Evolutionary conservation across 2,329 filamentous ascomycete genomes (phyloP).

Genomic region (Cladophialophora exuberans): DNA sequence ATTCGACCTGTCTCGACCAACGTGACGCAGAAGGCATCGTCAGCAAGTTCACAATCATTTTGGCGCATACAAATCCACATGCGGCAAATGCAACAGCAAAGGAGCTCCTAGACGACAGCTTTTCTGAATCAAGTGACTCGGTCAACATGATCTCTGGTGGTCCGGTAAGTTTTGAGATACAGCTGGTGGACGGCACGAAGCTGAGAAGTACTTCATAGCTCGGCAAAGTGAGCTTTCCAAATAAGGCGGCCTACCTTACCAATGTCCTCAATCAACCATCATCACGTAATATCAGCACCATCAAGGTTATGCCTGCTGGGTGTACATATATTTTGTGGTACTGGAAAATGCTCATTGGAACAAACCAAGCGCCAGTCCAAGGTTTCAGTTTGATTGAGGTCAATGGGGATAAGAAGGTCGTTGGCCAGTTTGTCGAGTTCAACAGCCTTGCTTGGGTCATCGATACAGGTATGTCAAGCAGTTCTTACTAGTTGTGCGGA

Average conservation of each 20-base stretch:
- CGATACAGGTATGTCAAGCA: background rate
- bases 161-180: slow-evolving; percentile 6
- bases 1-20: slow-evolving; percentile 3
- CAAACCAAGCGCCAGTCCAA: slow-evolving; percentile 1
- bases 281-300: background rate
- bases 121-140: slow-evolving; percentile 15
- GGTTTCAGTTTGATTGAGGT: slow-evolving; percentile 12
- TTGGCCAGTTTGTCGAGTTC: slow-evolving; percentile 12
- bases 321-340: slow-evolving; percentile 14
- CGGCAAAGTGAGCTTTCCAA: slow-evolving; percentile 16
- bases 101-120: slow-evolving; percentile 16
- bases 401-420: slow-evolving; percentile 8
- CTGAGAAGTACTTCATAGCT: slow-evolving; percentile 7
- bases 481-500: too few relatives aligned
- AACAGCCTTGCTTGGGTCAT: slow-evolving; percentile 16
- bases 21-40: slow-evolving; percentile 14
- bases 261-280: slow-evolving; percentile 8
- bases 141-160: slow-evolving; percentile 24
- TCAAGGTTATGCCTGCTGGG: slow-evolving; percentile 10
- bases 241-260: slow-evolving; percentile 15
- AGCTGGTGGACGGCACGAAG: background rate
- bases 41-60: slow-evolving; percentile 15
- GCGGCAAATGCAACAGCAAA: slow-evolving; percentile 10
- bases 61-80: slow-evolving; percentile 14
- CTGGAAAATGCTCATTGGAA: slow-evolving; percentile 13